A percentile compares a stretch with the other conserved stretches of the same genome.
Evolutionary conservation across 495 filamentous ascomycete genomes (phyloP).

Genomic region (Aspergillus kassunensis): DNA sequence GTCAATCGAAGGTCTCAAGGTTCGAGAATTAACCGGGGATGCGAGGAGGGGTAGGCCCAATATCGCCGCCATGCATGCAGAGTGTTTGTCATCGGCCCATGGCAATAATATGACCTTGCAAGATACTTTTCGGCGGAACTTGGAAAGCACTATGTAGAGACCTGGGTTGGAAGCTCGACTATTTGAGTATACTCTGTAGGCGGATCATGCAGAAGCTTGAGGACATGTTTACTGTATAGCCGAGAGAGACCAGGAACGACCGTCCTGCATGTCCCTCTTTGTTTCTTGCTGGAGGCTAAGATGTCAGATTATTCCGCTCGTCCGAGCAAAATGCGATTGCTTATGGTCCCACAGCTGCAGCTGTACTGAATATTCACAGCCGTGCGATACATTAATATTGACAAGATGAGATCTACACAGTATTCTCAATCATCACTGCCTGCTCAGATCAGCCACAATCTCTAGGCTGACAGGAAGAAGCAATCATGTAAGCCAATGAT

Average conservation of each 20-base stretch:
- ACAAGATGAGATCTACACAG: constrained; percentile 14
- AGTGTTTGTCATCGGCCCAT: too few species aligned
- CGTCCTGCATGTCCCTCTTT: too few species aligned
- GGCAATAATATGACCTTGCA: too few species aligned
- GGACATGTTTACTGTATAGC: too few species aligned
- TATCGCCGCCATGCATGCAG: constrained; percentile 1
- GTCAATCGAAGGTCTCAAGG: constrained; percentile 1
- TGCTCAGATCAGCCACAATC: not conserved
- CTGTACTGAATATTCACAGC: too few species aligned
- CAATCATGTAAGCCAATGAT: not conserved
- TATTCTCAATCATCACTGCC: constrained; percentile 9
- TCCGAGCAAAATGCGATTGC: not conserved
- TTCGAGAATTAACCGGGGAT: not conserved
- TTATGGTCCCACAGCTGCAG: not conserved
- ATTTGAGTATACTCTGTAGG: too few species aligned
- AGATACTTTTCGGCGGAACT: too few species aligned
- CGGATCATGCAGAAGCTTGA: too few species aligned
- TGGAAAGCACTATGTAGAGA: too few species aligned
- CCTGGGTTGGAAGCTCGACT: too few species aligned
- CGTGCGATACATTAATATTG: not conserved
- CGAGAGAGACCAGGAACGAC: too few species aligned
- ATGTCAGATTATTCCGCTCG: not conserved
- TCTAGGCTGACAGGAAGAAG: not conserved
- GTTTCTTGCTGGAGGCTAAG: not conserved
- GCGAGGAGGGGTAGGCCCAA: not conserved